Conservation (phyloP, 139 green algal species). For the Chlorella sp. region DNA sequence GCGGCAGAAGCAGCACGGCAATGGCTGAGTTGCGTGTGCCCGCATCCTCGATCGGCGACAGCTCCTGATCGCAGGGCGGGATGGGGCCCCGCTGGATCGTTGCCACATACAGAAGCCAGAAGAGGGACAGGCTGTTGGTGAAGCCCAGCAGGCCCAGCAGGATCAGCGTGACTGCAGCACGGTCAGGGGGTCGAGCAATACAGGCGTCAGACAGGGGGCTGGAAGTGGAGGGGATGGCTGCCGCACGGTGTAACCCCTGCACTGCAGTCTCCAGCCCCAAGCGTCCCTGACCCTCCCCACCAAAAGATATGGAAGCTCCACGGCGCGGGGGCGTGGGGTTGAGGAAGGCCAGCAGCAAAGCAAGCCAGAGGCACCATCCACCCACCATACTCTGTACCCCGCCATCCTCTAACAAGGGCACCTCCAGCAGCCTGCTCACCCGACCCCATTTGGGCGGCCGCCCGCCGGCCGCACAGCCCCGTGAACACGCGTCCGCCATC, state of each 20-base stretch:
- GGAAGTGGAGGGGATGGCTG: neutral
- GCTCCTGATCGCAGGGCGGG: conserved; percentile 62
- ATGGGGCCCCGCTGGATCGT: conserved; percentile 80
- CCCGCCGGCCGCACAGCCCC: conserved; percentile 50
- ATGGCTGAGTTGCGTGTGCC: conserved; percentile 32
- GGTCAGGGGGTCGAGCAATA: too few species aligned
- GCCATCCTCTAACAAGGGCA: too few species aligned
- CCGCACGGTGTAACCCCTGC: neutral
- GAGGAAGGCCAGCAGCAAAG: too few species aligned
- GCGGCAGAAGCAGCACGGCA: conserved; percentile 60
- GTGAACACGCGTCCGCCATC: conserved; percentile 78
- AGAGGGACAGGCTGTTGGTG: conserved; percentile 71
- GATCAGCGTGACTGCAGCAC: conserved; percentile 50
- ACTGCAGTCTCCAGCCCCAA: neutral
- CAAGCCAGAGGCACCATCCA: too few species aligned
- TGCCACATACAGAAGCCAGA: conserved; percentile 84
- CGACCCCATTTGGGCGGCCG: conserved; percentile 53
- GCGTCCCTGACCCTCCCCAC: too few species aligned
- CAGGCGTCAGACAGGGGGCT: too few species aligned
- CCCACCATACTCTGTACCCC: too few species aligned
- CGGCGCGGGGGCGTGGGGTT: too few species aligned
- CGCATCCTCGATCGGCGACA: conserved; percentile 21
- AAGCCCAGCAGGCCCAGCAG: conserved; percentile 69
- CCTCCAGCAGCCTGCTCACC: neutral
- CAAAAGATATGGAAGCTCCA: too few species aligned